These are phyloP conservation scores for Suillus brevipes DNA, from an alignment of 768 basidiomycete species.

Conservation along the genomic window DNA sequence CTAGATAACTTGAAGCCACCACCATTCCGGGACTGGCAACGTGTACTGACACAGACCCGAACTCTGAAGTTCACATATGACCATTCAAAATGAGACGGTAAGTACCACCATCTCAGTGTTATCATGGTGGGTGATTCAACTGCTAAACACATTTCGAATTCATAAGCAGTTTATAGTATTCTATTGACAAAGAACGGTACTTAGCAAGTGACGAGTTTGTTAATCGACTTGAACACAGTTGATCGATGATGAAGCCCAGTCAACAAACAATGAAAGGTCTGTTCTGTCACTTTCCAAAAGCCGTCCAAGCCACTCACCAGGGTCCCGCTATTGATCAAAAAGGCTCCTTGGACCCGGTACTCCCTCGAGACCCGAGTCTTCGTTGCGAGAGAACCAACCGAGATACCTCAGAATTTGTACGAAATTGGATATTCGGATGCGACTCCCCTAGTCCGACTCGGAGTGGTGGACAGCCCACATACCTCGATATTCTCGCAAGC, in stretches of 20 bases:
- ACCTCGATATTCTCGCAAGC: not conserved
- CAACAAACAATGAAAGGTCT: not conserved
- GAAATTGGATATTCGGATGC: not conserved
- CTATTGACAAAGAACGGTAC: not conserved
- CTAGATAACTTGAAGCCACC: not conserved
- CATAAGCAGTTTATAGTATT: not conserved
- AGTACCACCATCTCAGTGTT: not conserved
- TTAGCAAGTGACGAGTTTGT: not conserved
- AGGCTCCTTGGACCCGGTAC: not conserved
- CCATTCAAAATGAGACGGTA: not conserved
- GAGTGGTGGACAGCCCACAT: not conserved
- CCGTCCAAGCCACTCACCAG: not conserved
- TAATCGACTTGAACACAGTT: not conserved
- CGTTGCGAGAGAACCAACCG: not conserved
- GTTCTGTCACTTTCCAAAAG: not conserved
- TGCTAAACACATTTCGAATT: not conserved
- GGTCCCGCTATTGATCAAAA: not conserved
- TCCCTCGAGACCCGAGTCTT: not conserved
- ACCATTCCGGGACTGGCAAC: no score
- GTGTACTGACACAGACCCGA: not conserved
- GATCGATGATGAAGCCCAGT: not conserved
- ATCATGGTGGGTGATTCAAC: not conserved
- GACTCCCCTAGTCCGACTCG: not conserved
- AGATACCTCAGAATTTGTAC: not conserved
- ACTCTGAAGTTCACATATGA: no score